Conservation (phyloP, 1,284 basidiomycete genomes). For the Tremellales sp. region DNA sequence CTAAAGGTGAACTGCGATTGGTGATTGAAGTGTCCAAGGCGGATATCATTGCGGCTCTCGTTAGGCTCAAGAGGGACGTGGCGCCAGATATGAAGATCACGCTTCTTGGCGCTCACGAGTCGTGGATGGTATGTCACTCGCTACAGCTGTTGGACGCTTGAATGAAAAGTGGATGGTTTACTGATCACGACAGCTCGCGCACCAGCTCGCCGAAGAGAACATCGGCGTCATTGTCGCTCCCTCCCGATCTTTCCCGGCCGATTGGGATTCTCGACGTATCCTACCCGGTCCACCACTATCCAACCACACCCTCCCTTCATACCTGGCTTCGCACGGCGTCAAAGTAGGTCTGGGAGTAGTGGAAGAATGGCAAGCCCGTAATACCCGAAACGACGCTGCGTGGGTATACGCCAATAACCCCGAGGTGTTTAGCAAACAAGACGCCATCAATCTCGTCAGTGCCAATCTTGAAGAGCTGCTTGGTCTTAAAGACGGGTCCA, state of each 20-base stretch:
- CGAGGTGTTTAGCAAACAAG: slow-evolving; percentile 52
- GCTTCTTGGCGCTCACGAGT: slow-evolving; percentile 69
- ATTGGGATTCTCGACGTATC: slow-evolving; percentile 67
- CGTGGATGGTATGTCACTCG: slow-evolving; percentile 46
- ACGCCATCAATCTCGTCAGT: slow-evolving; percentile 60
- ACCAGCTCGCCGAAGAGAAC: slow-evolving; percentile 63
- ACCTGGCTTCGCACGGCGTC: slow-evolving; percentile 63
- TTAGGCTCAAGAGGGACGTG: slow-evolving; percentile 68
- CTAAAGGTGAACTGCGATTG: slow-evolving; percentile 59
- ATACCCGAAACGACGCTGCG: slow-evolving; percentile 64
- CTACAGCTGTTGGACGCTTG: neutral
- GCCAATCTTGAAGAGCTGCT: slow-evolving; percentile 64
- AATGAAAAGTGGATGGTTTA: neutral
- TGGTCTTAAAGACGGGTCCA: slow-evolving; percentile 45
- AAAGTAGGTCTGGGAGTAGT: slow-evolving; percentile 67
- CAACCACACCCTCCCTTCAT: slow-evolving; percentile 60
- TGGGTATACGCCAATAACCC: slow-evolving; percentile 57
- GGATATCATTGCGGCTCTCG: slow-evolving; percentile 68
- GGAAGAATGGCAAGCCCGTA: slow-evolving; percentile 61
- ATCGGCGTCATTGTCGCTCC: slow-evolving; percentile 70
- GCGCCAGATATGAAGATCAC: slow-evolving; percentile 53
- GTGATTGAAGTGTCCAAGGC: slow-evolving; percentile 67
- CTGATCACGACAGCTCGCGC: slow-evolving; percentile 53
- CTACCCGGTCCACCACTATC: slow-evolving; percentile 71
- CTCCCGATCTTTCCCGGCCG: slow-evolving; percentile 59